Evolutionary conservation across 75 land plant species (phyloP), one percentile per base, ranked within the genome.

Genomic region (Picea sitchensis): DNA sequence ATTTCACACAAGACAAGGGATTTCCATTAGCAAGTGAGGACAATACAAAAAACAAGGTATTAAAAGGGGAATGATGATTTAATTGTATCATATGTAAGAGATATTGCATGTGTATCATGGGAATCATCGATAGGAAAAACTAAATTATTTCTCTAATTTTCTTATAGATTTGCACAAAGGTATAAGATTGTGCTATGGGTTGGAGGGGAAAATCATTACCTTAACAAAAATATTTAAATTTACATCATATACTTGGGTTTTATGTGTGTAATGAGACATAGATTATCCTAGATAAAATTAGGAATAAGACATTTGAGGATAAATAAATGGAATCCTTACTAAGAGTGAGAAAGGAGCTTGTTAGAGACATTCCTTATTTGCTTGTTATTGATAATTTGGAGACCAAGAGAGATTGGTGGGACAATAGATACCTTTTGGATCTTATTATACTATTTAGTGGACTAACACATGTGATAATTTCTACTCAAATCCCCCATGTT

Each of bases 141-240:
- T 0, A 95, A 96, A 78, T 84, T 96, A 44, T 87, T 85, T 11
- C 79, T 96, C 32, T 96, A 96, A 59, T 96, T 81, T 85, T 93
- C 95, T 36, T 94, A 92, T 77, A 83, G 89, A 78, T 84, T 81
- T 76, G 83, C 84, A 26, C 93, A 96, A 74, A 85, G 92, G 61
- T 96, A 96, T 79, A 87, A 84, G 80, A 92, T 92, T 93, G 96
- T 96, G 15, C 75, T 96, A 30, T 96, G 99, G 99, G 84, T 94
- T 3, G 93, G 94, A 26, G 99, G 99, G 21, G 96, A 92, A 85
- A 77, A 83, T 23, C 82, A 94, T 44, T 96, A 91, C 77, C 84
- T 96, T 11, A 83, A 95, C 12, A 96, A 96, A n/a, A n/a, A n/a
- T n/a, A n/a, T n/a, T n/a, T n/a, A n/a, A 92, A 88, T 44, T 79